A percentile compares a stretch with the other conserved stretches of the same genome.
Evolutionary conservation across 2,329 filamentous ascomycete species (phyloP).

Genomic region (Talaromyces sp.): DNA sequence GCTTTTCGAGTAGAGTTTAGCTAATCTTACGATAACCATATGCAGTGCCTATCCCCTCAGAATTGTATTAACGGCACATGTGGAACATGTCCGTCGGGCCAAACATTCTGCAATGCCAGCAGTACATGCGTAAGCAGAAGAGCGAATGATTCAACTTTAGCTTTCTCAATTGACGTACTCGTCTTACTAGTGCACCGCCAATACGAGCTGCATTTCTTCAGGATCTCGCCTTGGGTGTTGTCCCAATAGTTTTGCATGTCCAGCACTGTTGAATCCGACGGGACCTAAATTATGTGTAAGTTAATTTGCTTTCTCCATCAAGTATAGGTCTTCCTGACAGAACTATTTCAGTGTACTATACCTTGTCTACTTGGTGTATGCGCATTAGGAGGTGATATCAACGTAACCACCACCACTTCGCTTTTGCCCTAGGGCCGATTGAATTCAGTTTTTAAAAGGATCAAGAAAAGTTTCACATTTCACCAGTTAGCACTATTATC

Average conservation of each 20-base stretch:
- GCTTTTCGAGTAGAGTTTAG: neutral
- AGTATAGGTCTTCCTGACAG: neutral
- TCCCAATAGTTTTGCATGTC: slow-evolving; percentile 4
- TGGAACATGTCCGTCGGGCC: neutral
- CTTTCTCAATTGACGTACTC: neutral
- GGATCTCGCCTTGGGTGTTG: slow-evolving; percentile 4
- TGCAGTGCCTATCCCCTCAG: slow-evolving; percentile 3
- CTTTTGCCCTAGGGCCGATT: neutral
- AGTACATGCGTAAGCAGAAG: slow-evolving; percentile 2
- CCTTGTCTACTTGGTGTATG: slow-evolving; percentile 7
- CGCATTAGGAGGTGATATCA: neutral
- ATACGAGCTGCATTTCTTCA: slow-evolving; percentile 1
- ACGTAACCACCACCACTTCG: neutral
- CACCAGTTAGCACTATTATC: no score
- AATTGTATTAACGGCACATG: slow-evolving; percentile 8
- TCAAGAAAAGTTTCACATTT: no score
- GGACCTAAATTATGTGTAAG: slow-evolving; percentile 10
- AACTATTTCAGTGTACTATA: slow-evolving; percentile 3
- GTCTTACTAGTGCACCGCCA: neutral
- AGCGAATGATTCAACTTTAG: neutral
- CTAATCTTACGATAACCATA: no score
- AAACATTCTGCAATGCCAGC: slow-evolving; percentile 3
- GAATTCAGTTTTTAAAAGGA: no score
- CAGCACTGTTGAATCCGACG: neutral
- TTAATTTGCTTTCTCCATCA: neutral